Evolutionary conservation across 225 moss, liverwort and hornwort genomes (phyloP).

Genomic region (Asterella californica): DNA sequence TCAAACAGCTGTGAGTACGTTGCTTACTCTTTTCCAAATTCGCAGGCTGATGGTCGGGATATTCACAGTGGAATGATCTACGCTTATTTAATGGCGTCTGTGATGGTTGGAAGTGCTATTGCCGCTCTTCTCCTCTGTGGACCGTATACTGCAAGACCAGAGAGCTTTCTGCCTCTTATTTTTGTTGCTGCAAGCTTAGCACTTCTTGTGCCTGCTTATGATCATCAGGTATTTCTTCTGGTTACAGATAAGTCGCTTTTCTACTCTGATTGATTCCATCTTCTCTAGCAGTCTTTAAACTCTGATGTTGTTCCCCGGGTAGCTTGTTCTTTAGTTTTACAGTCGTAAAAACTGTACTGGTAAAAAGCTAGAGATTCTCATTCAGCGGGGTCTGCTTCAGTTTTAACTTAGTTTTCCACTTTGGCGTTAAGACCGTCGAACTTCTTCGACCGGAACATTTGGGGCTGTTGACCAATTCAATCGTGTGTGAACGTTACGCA

Average conservation of each 20-base stretch:
- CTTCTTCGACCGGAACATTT: background rate
- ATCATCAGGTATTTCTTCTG: slow-evolving; percentile 60
- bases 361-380: background rate
- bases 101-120: slow-evolving; percentile 80
- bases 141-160: slow-evolving; percentile 61
- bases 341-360: background rate
- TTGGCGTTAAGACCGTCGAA: background rate
- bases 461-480: background rate
- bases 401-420: background rate
- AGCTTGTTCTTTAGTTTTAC: background rate
- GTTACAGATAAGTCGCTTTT: background rate
- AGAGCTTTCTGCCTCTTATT: slow-evolving; percentile 60
- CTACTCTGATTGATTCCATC: too few species aligned
- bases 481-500: slow-evolving; percentile 24
- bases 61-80: slow-evolving; percentile 79
- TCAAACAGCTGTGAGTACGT: slow-evolving; percentile 17
- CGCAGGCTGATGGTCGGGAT: slow-evolving; percentile 92
- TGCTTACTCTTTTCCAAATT: slow-evolving; percentile 27
- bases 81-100: slow-evolving; percentile 72
- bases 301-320: background rate
- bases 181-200: slow-evolving; percentile 61
- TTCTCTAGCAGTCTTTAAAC: background rate
- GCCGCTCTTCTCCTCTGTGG: slow-evolving; percentile 71
- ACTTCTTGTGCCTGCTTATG: slow-evolving; percentile 76
- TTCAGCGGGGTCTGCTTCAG: background rate